Evolutionary conservation across 2,329 filamentous ascomycete genomes (phyloP), one percentile per base, ranked within the genome.

Genomic region (Coniochaeta sp.): DNA sequence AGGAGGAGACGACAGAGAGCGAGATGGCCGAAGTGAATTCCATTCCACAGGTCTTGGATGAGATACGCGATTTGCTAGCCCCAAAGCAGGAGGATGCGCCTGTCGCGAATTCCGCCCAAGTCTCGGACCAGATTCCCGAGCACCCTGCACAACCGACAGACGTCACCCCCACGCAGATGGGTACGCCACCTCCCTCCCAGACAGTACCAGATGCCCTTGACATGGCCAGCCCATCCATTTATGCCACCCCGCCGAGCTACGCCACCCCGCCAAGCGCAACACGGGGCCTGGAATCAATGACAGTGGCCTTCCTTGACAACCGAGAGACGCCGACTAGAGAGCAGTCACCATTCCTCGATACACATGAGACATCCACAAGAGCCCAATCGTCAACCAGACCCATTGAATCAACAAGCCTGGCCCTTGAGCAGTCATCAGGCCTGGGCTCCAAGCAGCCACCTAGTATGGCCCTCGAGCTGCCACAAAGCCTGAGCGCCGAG

Each of bases 1-100:
- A 62, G 20, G 69, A 70, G 53, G 65, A 69, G 4, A 55, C 54
- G 22, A 20, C 49, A 5, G 64, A 64, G 10, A n/a, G n/a, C n/a
- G 65, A 69, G 4, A 55, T 53, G 22, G 24, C 49, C 5, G 64
- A 64, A 10, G 58, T 57, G 1, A 18, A 53, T 1, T 45, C 51
- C 10, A 53, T 53, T 6, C 52, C 52, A 8, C 54, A 53, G 6
- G 45, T 62, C 27, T 52, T 56, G 3, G 51, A 57, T n/a, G 24
- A 48, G 7, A 31, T 31, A 48, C 26, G 30, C 30, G n/a, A 32
- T n/a, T n/a, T n/a, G n/a, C n/a, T n/a, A n/a, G n/a, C n/a, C n/a
- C n/a, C n/a, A n/a, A n/a, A n/a, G n/a, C n/a, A n/a, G n/a, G n/a
- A n/a, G n/a, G n/a, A n/a, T n/a, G n/a, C n/a, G n/a, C n/a, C n/a